Conservation (phyloP, 805 yeast genomes). For the Candida golubevii region DNA sequence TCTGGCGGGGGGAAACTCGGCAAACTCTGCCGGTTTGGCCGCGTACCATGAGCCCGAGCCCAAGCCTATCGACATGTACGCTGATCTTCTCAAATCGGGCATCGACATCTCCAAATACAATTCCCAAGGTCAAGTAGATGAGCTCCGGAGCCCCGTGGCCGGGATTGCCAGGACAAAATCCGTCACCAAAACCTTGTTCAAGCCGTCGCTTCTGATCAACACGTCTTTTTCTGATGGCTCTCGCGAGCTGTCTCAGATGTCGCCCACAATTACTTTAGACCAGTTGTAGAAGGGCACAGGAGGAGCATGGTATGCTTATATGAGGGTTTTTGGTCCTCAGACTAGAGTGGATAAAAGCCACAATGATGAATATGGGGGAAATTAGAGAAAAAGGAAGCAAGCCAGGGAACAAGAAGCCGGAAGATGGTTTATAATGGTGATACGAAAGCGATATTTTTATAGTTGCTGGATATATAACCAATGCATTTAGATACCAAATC, state of each 20-base stretch:
- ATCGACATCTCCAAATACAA: constrained; percentile 26
- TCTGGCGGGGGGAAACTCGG: neutral
- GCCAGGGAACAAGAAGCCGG: too few species aligned
- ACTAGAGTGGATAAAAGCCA: too few species aligned
- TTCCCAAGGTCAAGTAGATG: constrained; percentile 21
- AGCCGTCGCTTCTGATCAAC: constrained; percentile 26
- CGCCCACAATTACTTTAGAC: constrained; percentile 39
- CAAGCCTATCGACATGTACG: constrained; percentile 23
- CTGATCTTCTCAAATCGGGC: constrained; percentile 29
- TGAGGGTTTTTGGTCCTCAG: too few species aligned
- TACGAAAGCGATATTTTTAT: too few species aligned
- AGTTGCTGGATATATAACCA: too few species aligned
- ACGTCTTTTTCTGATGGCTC: constrained; percentile 8
- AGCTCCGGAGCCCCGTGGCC: constrained; percentile 4
- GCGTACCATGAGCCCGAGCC: constrained; percentile 36
- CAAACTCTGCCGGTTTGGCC: neutral
- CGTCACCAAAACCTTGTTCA: constrained; percentile 34
- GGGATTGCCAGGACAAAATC: constrained; percentile 21
- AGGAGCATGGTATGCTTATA: neutral
- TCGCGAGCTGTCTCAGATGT: constrained; percentile 3
- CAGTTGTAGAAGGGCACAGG: constrained; percentile 15
- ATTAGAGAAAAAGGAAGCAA: too few species aligned
- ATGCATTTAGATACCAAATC: too few species aligned
- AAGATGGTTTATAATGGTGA: too few species aligned
- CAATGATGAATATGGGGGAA: too few species aligned